A percentile compares a stretch with the other conserved stretches of the same genome.
These are phyloP conservation scores for Paracamarosporium sp. DNA, from an alignment of 2,329 filamentous ascomycete species.

Conservation along the genomic window DNA sequence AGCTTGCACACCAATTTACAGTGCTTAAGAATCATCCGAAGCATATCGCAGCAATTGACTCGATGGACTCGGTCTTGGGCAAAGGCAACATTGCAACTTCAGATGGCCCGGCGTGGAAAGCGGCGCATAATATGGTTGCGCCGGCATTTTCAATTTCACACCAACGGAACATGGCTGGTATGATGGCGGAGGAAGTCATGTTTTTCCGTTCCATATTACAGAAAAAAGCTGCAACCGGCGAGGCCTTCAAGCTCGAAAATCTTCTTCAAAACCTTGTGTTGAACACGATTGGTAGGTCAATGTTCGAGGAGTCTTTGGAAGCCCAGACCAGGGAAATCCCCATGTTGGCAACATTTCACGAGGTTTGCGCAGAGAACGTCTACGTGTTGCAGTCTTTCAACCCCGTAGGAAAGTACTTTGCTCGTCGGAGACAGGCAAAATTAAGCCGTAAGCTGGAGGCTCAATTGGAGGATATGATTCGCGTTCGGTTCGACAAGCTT, in stretches of 20 bases:
- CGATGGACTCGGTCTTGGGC: constrained; percentile 36
- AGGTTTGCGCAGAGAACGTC: constrained; percentile 20
- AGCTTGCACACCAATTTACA: constrained; percentile 48
- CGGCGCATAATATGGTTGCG: constrained; percentile 41
- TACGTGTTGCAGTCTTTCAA: constrained; percentile 26
- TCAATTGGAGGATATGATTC: constrained; percentile 42
- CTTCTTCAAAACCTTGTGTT: constrained; percentile 28
- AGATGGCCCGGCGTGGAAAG: constrained; percentile 45
- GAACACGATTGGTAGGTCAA: constrained; percentile 33
- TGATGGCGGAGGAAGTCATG: constrained; percentile 42
- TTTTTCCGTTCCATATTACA: constrained; percentile 35
- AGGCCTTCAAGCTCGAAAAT: constrained; percentile 35
- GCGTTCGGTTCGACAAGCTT: constrained; percentile 45
- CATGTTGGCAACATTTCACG: constrained; percentile 26
- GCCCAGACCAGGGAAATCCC: constrained; percentile 30
- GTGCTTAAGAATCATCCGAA: constrained; percentile 42
- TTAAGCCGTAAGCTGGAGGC: constrained; percentile 35
- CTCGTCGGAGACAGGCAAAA: constrained; percentile 11
- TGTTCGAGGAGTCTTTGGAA: constrained; percentile 31
- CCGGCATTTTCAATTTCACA: constrained; percentile 43
- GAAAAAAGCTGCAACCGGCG: constrained; percentile 23
- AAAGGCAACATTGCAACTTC: constrained; percentile 34
- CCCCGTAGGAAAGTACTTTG: constrained; percentile 22
- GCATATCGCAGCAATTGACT: constrained; percentile 23
- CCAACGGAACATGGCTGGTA: constrained; percentile 35